Conservation (phyloP, 495 filamentous ascomycete genomes). For the Evernia prunastri region DNA sequence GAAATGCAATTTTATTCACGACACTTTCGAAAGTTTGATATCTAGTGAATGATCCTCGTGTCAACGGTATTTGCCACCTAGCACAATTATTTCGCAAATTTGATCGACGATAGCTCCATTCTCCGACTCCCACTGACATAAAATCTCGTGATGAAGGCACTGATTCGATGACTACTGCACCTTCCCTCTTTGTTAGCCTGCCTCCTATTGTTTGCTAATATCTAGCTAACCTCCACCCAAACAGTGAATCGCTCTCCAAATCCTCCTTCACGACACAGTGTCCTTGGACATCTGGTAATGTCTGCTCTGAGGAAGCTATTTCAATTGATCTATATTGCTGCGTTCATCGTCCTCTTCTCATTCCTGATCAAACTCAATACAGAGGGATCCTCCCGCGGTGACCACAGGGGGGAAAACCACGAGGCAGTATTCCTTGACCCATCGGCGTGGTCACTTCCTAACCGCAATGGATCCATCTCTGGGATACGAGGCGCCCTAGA, state of each 20-base stretch:
- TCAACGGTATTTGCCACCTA: background rate
- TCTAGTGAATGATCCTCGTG: background rate
- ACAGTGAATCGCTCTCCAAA: background rate
- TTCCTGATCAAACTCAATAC: slow-evolving; percentile 4
- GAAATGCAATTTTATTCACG: background rate
- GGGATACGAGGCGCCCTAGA: background rate
- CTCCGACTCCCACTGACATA: background rate
- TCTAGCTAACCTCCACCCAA: background rate
- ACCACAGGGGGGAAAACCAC: background rate
- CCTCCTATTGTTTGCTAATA: background rate
- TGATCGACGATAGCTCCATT: background rate
- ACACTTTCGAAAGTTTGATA: background rate
- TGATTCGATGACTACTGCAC: background rate
- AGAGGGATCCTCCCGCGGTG: background rate
- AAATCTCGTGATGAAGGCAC: background rate
- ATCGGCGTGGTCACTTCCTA: background rate
- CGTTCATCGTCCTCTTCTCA: slow-evolving; percentile 5
- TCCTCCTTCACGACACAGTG: background rate
- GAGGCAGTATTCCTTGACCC: background rate
- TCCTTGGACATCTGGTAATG: background rate
- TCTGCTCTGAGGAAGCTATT: slow-evolving; percentile 6
- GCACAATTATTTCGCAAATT: background rate
- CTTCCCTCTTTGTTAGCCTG: background rate
- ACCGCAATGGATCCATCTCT: background rate
- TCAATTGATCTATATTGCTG: background rate